phyloP scores from a whole-genome alignment of 2,329 filamentous ascomycete genomes.

The Colletotrichum kahawae region DNA sequence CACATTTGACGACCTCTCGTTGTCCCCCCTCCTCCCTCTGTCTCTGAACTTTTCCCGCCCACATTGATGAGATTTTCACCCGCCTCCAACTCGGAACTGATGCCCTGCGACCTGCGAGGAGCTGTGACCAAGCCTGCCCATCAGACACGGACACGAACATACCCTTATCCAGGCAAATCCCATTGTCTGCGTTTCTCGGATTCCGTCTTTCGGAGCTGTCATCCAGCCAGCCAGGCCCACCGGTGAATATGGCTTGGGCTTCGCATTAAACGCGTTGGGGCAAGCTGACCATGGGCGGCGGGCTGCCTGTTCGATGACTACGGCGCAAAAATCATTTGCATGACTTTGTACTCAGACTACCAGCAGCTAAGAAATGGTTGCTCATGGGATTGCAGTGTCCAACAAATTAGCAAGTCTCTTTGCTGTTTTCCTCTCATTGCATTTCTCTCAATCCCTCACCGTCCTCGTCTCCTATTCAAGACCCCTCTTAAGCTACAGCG shows the following conservation, averaged over 20 bases:
- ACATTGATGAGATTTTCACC: neutral
- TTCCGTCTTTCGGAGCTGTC: slow-evolving; percentile 9
- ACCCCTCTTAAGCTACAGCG: slow-evolving; percentile 3
- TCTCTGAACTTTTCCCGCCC: neutral
- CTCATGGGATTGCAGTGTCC: slow-evolving; percentile 33
- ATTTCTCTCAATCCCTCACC: neutral
- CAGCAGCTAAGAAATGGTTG: slow-evolving; percentile 31
- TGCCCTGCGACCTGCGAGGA: slow-evolving; percentile 1
- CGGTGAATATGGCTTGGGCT: neutral
- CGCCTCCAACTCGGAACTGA: neutral
- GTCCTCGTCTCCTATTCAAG: neutral
- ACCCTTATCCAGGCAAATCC: neutral
- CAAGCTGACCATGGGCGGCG: slow-evolving; percentile 30
- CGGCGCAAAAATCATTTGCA: slow-evolving; percentile 39
- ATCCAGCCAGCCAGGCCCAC: slow-evolving; percentile 12
- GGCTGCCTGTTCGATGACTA: neutral
- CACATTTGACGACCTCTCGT: slow-evolving; percentile 10
- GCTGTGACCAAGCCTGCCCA: slow-evolving; percentile 15
- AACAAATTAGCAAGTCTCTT: slow-evolving; percentile 28
- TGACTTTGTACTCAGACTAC: slow-evolving; percentile 49
- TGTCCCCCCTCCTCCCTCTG: neutral
- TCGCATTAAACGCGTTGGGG: slow-evolving; percentile 31
- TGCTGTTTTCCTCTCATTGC: neutral
- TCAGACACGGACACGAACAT: slow-evolving; percentile 16
- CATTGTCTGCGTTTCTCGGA: neutral